Conservation (phyloP, 2,329 filamentous ascomycete genomes). For the Fusarium robinianum region DNA sequence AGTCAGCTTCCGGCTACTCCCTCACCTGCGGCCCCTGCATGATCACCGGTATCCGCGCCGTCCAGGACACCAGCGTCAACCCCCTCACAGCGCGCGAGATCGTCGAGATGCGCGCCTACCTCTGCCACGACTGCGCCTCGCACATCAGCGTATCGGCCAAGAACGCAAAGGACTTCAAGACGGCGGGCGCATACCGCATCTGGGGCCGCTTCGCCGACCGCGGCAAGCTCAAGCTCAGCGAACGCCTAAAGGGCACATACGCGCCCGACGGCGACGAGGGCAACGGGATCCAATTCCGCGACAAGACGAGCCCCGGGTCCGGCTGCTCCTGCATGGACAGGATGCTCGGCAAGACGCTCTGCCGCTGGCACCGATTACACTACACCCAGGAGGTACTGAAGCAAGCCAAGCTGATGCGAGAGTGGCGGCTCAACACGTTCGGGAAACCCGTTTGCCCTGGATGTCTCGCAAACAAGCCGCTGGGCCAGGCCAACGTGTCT, state of each 20-base stretch:
- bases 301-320: constrained; percentile 33
- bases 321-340: constrained; percentile 47
- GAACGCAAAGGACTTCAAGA: constrained; percentile 9
- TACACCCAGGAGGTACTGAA: constrained; percentile 34
- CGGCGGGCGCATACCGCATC: constrained; percentile 28
- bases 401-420: constrained; percentile 29
- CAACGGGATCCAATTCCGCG: constrained; percentile 12
- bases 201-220: constrained; percentile 31
- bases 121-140: constrained; percentile 40
- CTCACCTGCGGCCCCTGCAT: constrained; percentile 36
- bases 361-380: constrained; percentile 42
- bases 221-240: background rate
- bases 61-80: background rate
- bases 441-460: constrained; percentile 38
- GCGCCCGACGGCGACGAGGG: background rate
- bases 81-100: constrained; percentile 31
- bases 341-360: constrained; percentile 41
- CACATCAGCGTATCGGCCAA: constrained; percentile 3
- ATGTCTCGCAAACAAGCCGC: constrained; percentile 33
- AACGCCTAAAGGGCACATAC: constrained; percentile 10
- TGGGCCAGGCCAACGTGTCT: constrained; percentile 19
- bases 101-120: constrained; percentile 43
- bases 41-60: constrained; percentile 13
- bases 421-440: constrained; percentile 35
- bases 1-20: constrained; percentile 17